Base-by-base conservation (phyloP, 306 rosid species). In the Quercus gilva region DNA sequence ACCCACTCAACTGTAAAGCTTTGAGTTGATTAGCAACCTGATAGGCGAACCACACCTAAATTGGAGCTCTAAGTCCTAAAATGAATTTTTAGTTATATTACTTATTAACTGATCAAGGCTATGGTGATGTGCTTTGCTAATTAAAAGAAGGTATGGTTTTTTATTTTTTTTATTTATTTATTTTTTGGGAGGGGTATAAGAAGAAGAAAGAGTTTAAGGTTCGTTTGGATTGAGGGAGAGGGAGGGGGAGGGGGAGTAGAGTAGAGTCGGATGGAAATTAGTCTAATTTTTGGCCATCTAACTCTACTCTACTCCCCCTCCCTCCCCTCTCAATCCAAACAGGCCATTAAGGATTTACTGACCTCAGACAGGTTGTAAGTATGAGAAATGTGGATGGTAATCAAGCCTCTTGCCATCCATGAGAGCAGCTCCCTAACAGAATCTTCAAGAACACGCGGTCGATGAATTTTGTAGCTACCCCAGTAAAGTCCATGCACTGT, bases 401-500 rank as follows among this genome's bases (percentile, higher is more conserved):
- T 91, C 88, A 85, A 76, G 84, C 98, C 99, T 71, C 76, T 90
- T 26, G 89, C 84, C 78, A 89, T 65, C 99, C 94, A 95, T 68
- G 97, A 90, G 2, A 95, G 74, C 73, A 95, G 86, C 91, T 92
- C 93, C 83, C 74, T 86, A 29, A 95, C 11, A 68, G 99, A 93
- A 74, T 90, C 97, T 83, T 91, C 94, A 25, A 93, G 94, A 84
- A 93, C 92, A 86, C 14, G 70, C 0, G 97, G 98, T 58, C 85
- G 85, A 79, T 93, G 91, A 71, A 89, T 87, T 69, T 70, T 90
- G 78, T 95, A 89, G 94, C 99, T 95, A 79, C 99, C 98, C 97
- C 97, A 95, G 75, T 90, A 93, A 75, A 95, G 98, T 65, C 99
- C 99, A 83, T 93, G 99, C 71, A 95, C 91, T 7, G 99, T 95